phyloP scores from a whole-genome alignment of 2,329 filamentous ascomycete genomes.

The Fusarium pseudograminearum region DNA sequence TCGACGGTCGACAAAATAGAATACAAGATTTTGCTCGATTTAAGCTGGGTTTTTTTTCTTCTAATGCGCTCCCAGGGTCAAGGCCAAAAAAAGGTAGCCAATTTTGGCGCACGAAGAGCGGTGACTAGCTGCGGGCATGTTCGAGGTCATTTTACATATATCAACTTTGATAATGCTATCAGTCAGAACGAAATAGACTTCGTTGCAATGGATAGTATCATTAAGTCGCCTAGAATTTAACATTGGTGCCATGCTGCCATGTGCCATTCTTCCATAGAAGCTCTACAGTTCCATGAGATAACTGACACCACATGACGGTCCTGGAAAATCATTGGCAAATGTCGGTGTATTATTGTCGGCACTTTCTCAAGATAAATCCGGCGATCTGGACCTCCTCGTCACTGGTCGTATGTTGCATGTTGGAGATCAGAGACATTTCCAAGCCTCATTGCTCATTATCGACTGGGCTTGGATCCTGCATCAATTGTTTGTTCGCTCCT shows the following conservation, averaged over 20 bases:
- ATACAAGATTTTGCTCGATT: constrained; percentile 23
- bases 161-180: constrained; percentile 16
- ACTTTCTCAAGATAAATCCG: constrained; percentile 29
- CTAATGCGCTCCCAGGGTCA: constrained; percentile 16
- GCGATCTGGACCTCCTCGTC: constrained; percentile 30
- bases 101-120: constrained; percentile 30
- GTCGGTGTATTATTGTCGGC: constrained; percentile 44
- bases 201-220: constrained; percentile 9
- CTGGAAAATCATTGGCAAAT: constrained; percentile 41
- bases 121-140: constrained; percentile 18
- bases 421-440: constrained; percentile 27
- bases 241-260: not conserved
- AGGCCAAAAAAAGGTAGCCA: constrained; percentile 26
- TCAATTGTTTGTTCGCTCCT: constrained; percentile 1
- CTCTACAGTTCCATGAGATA: not conserved
- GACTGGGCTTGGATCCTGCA: constrained; percentile 7
- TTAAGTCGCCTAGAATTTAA: not conserved
- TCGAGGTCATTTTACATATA: constrained; percentile 32
- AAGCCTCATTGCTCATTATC: constrained; percentile 36
- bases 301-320: constrained; percentile 41
- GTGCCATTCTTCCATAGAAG: not conserved
- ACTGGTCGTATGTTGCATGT: constrained; percentile 23
- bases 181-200: constrained; percentile 1
- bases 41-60: constrained; percentile 23
- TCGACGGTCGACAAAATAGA: constrained; percentile 29